Conservation (phyloP, 108 stramenopile species). For the Nannochloropsis oceanica region DNA sequence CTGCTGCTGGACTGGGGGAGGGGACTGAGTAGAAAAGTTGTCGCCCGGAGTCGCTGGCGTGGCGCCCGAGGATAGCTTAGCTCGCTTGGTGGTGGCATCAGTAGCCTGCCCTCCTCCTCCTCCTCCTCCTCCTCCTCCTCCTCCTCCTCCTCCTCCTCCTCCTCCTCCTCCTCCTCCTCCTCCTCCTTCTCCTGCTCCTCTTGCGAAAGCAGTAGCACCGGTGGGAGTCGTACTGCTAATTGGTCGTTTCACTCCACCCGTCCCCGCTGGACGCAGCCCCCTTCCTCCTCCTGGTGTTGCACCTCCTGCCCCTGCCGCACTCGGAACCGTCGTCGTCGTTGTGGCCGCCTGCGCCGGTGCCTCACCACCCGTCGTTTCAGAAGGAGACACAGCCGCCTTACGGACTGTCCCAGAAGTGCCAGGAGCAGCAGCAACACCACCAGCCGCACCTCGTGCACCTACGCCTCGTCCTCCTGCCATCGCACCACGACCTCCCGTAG, state of each 20-base stretch:
- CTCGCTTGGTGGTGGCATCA: background rate
- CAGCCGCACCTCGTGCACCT: background rate
- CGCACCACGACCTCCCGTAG: background rate
- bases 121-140: background rate
- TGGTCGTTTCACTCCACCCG: background rate
- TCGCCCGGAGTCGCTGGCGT: background rate
- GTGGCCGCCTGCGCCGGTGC: background rate
- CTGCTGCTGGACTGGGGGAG: background rate
- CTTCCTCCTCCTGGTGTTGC: background rate
- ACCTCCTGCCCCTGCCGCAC: background rate
- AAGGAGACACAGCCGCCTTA: no score
- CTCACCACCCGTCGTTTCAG: background rate
- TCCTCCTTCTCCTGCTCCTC: background rate
- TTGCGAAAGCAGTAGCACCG: background rate
- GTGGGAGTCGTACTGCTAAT: background rate
- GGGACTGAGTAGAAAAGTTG: background rate
- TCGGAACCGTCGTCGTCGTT: background rate
- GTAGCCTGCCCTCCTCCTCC: background rate
- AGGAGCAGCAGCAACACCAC: background rate
- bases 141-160: background rate
- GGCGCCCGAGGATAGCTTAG: background rate
- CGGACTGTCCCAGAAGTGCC: no score
- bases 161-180: background rate
- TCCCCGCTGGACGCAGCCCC: background rate
- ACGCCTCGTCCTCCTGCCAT: background rate